Percentiles rank a stretch among this genome's conserved stretches.
phyloP scores from a whole-genome alignment of 352 stramenopile genomes.

The Globisporangium cylindrosporum region DNA sequence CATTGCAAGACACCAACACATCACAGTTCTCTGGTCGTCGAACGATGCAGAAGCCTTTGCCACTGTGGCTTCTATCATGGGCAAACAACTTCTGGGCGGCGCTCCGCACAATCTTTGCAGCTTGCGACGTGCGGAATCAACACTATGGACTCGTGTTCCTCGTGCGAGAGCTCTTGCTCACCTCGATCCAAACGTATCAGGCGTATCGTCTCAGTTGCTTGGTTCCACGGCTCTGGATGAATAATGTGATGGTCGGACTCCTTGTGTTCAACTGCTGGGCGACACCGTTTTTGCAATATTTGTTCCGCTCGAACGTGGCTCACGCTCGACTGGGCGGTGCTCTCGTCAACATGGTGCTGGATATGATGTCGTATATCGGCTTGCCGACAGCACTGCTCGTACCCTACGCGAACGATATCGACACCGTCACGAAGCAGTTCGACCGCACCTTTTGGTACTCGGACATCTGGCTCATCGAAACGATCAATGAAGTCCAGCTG shows the following conservation, averaged over 20 bases:
- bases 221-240: slow-evolving; percentile 23
- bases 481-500: slow-evolving; percentile 25
- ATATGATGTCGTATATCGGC: slow-evolving; percentile 21
- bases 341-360: slow-evolving; percentile 1
- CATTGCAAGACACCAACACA: not conserved
- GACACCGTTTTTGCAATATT: slow-evolving; percentile 19
- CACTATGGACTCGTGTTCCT: slow-evolving; percentile 4
- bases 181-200: slow-evolving; percentile 2
- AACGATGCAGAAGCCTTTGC: not conserved
- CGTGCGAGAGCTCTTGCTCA: slow-evolving; percentile 3
- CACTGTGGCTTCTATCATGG: not conserved
- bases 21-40: not conserved
- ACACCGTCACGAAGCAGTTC: slow-evolving; percentile 15
- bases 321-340: not conserved
- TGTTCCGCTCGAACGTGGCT: not conserved
- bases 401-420: slow-evolving; percentile 22
- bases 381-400: slow-evolving; percentile 21
- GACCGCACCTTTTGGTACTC: slow-evolving; percentile 18
- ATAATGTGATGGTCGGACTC: slow-evolving; percentile 16
- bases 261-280: slow-evolving; percentile 26
- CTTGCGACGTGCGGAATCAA: not conserved
- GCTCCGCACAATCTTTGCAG: not conserved
- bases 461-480: slow-evolving; percentile 25
- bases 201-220: slow-evolving; percentile 21
- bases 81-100: not conserved